Percentiles rank a stretch among this genome's conserved stretches.
These are phyloP conservation scores for Termitomyces sp. DNA, from an alignment of 768 basidiomycete species.

Conservation along the genomic window DNA sequence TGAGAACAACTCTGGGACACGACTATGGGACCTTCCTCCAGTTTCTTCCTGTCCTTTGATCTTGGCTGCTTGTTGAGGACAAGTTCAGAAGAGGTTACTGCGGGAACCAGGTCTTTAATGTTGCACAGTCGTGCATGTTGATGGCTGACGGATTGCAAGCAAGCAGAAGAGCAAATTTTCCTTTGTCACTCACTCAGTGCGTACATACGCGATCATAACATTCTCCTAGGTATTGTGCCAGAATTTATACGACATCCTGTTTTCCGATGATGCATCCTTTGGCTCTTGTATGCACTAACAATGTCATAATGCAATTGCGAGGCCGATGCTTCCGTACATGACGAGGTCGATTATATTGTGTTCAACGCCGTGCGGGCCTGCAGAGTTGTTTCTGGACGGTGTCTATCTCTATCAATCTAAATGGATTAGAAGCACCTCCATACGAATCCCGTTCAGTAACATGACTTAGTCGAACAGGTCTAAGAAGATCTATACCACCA, in stretches of 20 bases:
- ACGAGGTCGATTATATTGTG: constrained; percentile 35
- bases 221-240: constrained; percentile 49
- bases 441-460: constrained; percentile 52
- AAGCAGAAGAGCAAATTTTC: constrained; percentile 51
- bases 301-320: background rate
- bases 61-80: too few relatives aligned
- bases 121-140: too few relatives aligned
- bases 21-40: too few relatives aligned
- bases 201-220: background rate
- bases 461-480: background rate
- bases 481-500: background rate
- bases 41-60: too few relatives aligned
- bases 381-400: constrained; percentile 57
- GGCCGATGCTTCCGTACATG: too few relatives aligned
- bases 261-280: constrained; percentile 49
- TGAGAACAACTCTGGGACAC: too few relatives aligned
- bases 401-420: constrained; percentile 43
- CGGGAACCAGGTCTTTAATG: too few relatives aligned
- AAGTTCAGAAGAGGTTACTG: too few relatives aligned
- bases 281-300: background rate
- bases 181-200: constrained; percentile 24
- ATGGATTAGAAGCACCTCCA: constrained; percentile 43
- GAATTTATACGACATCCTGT: constrained; percentile 60
- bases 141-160: constrained; percentile 18
- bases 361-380: constrained; percentile 41